Evolutionary conservation across 1,284 basidiomycete species (phyloP).

Genomic region (Phlebopus sp.): DNA sequence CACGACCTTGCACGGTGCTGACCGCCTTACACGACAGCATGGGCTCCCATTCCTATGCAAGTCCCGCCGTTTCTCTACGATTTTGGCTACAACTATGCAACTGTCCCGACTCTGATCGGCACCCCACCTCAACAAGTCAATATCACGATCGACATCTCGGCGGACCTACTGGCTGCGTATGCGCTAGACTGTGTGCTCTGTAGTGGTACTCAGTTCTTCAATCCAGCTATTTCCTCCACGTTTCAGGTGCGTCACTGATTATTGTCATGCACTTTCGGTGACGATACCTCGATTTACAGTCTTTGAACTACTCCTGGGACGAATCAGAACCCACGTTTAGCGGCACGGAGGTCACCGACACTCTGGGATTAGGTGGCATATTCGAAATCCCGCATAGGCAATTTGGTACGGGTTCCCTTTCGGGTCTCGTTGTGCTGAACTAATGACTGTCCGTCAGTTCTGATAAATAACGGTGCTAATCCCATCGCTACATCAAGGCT

Average conservation of each 20-base stretch:
- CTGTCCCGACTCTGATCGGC: conserved; percentile 21
- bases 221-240: conserved; percentile 25
- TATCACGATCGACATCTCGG: conserved; percentile 20
- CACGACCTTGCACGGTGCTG: too few species aligned
- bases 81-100: conserved; percentile 9
- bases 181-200: conserved; percentile 26
- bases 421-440: not conserved
- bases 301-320: conserved; percentile 17
- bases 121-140: conserved; percentile 28
- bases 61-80: conserved; percentile 20
- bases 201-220: conserved; percentile 21
- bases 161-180: conserved; percentile 17
- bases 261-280: not conserved
- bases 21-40: conserved; percentile 14
- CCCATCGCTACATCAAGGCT: not conserved
- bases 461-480: conserved; percentile 23
- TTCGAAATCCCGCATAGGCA: conserved; percentile 8
- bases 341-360: conserved; percentile 18
- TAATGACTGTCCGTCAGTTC: conserved; percentile 12
- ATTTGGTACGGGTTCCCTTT: conserved; percentile 17
- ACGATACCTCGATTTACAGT: conserved; percentile 6
- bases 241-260: conserved; percentile 20
- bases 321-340: conserved; percentile 15
- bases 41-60: conserved; percentile 25
- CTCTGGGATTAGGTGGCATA: conserved; percentile 25